Conservation (phyloP, 2,329 filamentous ascomycete species). For the Aspergillus phoenicis region DNA sequence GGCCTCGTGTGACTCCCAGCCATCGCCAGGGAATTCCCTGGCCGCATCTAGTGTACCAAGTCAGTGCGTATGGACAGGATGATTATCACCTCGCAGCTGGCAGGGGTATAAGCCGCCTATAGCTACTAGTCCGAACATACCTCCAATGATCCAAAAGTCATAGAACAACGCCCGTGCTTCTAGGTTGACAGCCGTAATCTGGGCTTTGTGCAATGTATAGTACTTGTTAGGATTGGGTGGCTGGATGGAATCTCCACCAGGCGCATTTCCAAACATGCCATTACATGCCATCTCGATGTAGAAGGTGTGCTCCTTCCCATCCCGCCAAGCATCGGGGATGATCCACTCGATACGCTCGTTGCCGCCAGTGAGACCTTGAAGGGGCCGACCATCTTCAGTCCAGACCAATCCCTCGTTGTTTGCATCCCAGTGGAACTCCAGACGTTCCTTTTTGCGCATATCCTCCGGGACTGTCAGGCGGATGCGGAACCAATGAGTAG, state of each 20-base stretch:
- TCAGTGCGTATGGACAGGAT: not conserved
- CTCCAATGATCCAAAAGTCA: constrained; percentile 90
- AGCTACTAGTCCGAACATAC: constrained; percentile 28
- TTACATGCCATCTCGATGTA: constrained; percentile 99
- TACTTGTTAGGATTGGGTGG: constrained; percentile 83
- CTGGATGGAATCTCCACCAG: constrained; percentile 81
- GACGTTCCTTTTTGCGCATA: constrained; percentile 71
- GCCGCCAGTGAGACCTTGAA: constrained; percentile 89
- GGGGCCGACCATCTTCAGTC: constrained; percentile 82
- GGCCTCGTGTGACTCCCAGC: constrained; percentile 86
- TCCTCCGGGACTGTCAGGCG: constrained; percentile 74
- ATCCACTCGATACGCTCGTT: constrained; percentile 92
- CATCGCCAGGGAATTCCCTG: constrained; percentile 83
- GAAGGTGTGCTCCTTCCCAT: constrained; percentile 83
- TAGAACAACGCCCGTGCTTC: constrained; percentile 81
- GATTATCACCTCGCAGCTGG: not conserved
- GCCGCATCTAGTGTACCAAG: constrained; percentile 67
- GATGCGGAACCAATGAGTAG: constrained; percentile 95
- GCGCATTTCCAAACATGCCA: constrained; percentile 93
- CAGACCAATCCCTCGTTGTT: constrained; percentile 94
- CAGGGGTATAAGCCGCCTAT: not conserved
- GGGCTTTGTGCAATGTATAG: constrained; percentile 73
- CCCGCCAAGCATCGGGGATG: constrained; percentile 75
- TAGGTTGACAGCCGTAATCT: constrained; percentile 86
- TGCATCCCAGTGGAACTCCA: constrained; percentile 97